Conservation (phyloP, 805 yeast species). For the Yarrowia sp. region DNA sequence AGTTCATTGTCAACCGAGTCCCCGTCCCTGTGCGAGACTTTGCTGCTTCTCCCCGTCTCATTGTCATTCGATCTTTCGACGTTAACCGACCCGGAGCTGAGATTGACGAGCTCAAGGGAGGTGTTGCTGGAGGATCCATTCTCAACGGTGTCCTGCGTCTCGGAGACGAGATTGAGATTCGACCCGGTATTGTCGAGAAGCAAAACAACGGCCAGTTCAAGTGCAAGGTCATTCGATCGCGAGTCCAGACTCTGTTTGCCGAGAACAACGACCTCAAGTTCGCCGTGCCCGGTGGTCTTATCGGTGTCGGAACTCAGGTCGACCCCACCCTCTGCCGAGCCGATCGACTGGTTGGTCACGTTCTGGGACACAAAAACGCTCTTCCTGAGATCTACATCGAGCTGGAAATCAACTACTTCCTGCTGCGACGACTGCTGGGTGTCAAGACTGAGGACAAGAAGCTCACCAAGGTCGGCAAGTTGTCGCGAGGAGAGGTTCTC, state of each 20-base stretch:
- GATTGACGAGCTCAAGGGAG: conserved; percentile 95
- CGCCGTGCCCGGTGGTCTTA: conserved; percentile 99
- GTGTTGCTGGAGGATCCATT: conserved; percentile 99
- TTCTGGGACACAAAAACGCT: conserved; percentile 95
- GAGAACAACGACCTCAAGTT: conserved; percentile 96
- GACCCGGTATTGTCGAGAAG: conserved; percentile 98
- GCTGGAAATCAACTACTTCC: conserved; percentile 94
- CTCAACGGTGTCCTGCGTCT: conserved; percentile 93
- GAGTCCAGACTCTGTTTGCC: conserved; percentile 90
- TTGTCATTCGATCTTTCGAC: conserved; percentile 97
- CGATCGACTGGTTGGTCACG: conserved; percentile 98
- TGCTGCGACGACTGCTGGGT: conserved; percentile 94
- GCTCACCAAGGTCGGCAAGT: conserved; percentile 93
- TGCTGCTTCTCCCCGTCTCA: conserved; percentile 86
- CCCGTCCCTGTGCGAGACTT: conserved; percentile 98
- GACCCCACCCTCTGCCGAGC: conserved; percentile 99
- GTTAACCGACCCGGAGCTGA: conserved; percentile 99
- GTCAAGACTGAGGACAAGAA: conserved; percentile 97
- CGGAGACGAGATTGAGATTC: conserved; percentile 97
- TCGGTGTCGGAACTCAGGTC: conserved; percentile 98
- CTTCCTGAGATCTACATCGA: conserved; percentile 96
- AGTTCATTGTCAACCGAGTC: conserved; percentile 88
- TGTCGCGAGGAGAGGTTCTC: conserved; percentile 89
- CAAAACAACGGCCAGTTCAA: conserved; percentile 83
- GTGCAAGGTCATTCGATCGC: conserved; percentile 93